Base-by-base conservation (phyloP, 805 yeast genomes). In the Tetrapisispora arboricola region DNA sequence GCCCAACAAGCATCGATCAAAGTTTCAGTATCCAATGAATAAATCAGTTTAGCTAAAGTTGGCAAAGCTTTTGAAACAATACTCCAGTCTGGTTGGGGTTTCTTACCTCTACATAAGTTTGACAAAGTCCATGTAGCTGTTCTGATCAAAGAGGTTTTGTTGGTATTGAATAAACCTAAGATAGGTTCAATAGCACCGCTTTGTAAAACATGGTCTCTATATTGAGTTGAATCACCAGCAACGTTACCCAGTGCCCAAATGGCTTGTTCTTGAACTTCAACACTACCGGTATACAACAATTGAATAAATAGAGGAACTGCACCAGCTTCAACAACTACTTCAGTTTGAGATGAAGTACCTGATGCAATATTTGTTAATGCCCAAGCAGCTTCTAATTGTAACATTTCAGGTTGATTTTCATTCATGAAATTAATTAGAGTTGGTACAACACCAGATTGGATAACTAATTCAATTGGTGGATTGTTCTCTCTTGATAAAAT, bases 171-270 rank as follows among this genome's bases (percentile, higher is more conserved):
- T 46, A 92, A 68, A 9, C 76, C 68, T 54, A 92, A 71, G 43
- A 92, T 82, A 7, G 96, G 95, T 47, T 75, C 80, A 83, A 92
- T 83, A 19, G 96, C 96, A 48, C 82, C 80, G 54, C 86, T 81
- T 32, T 72, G 66, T 51, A 92, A 71, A 34, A 92, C 97, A 54
- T 73, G 81, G 67, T 92, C 97, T 68, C 98, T 80, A 71, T 78
- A 86, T 32, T 72, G 69, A 8, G 96, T 75, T 13, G 95, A 85
- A 62, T 92, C 98, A 64, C 98, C 98, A 21, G 98, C 97, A 61
- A 92, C 95, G 61, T 92, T 92, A 66, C 98, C 98, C 50, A 92
- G 71, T 22, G 98, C 97, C 98, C 98, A 92, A 52, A 92, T 90
- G 12, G 97, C 97, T 68, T 92, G 98, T 65, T 92, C 98, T 65